These are phyloP conservation scores for Heimioporus sp. DNA, from an alignment of 768 basidiomycete genomes.

Conservation along the genomic window DNA sequence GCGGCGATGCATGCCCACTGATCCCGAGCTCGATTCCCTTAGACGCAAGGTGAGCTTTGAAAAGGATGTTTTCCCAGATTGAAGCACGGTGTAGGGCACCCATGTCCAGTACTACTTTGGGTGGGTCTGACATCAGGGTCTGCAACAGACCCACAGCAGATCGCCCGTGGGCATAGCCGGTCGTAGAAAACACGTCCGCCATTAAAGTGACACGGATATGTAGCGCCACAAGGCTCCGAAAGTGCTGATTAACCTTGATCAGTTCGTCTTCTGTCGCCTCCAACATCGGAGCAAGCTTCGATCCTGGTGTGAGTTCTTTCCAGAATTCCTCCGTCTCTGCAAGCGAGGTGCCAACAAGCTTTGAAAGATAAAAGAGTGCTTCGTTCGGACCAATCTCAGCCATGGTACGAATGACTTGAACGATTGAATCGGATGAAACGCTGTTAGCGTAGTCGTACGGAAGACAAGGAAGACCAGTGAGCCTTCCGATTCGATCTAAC, in stretches of 20 bases:
- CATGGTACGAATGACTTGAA: conserved; percentile 86
- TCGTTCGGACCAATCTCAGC: conserved; percentile 81
- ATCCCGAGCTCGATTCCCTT: conserved; percentile 53
- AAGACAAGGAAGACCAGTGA: conserved; percentile 81
- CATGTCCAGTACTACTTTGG: conserved; percentile 65
- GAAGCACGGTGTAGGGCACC: conserved; percentile 80
- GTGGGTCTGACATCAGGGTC: conserved; percentile 63
- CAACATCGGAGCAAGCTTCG: conserved; percentile 65
- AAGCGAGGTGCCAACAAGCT: conserved; percentile 68
- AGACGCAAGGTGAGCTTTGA: conserved; percentile 57
- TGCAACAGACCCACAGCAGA: conserved; percentile 73
- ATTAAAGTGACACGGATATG: conserved; percentile 80
- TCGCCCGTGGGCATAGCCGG: conserved; percentile 79
- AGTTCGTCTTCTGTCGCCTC: conserved; percentile 50
- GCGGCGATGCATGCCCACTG: conserved; percentile 43
- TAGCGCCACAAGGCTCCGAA: conserved; percentile 71
- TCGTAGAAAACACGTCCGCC: conserved; percentile 83
- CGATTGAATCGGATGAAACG: conserved; percentile 81
- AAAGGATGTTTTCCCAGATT: conserved; percentile 83
- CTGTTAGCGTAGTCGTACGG: conserved; percentile 88
- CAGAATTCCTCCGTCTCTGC: conserved; percentile 72
- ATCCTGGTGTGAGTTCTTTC: conserved; percentile 48
- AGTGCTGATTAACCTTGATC: conserved; percentile 54
- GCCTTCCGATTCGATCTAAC: conserved; percentile 66
- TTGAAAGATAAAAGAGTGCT: conserved; percentile 67